Conservation (phyloP, 1,284 basidiomycete species). For the Stygiomarasmius scandens region DNA sequence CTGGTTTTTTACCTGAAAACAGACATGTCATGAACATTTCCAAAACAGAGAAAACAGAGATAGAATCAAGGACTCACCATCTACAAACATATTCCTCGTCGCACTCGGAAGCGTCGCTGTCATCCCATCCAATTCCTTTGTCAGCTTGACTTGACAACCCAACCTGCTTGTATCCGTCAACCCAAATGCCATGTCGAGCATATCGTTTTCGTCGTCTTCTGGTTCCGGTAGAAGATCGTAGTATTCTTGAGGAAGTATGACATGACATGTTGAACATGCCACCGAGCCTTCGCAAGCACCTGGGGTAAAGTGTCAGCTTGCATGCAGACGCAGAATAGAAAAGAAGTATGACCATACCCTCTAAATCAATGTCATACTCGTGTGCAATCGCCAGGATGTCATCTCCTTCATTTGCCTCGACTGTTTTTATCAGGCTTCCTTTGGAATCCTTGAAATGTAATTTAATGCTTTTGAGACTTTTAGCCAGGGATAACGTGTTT, state of each 20-base stretch:
- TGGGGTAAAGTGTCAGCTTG: constrained; percentile 37
- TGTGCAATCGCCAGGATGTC: constrained; percentile 91
- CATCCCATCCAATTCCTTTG: constrained; percentile 85
- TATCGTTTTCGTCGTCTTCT: constrained; percentile 97
- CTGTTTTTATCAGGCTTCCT: constrained; percentile 80
- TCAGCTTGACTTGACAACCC: constrained; percentile 85
- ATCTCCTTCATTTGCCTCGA: constrained; percentile 94
- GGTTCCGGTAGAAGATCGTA: constrained; percentile 91
- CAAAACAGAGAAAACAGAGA: not conserved
- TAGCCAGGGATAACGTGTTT: not conserved
- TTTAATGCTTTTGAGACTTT: constrained; percentile 65
- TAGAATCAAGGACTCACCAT: constrained; percentile 56
- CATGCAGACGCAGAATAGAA: not conserved
- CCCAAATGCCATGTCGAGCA: constrained; percentile 98
- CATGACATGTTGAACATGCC: constrained; percentile 97
- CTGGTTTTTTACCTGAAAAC: constrained; percentile 27
- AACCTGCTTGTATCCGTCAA: constrained; percentile 90
- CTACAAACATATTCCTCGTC: constrained; percentile 97
- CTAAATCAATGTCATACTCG: constrained; percentile 96
- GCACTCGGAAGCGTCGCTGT: constrained; percentile 87
- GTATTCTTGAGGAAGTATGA: constrained; percentile 82
- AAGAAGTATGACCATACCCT: constrained; percentile 60
- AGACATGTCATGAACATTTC: not conserved
- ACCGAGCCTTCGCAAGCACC: constrained; percentile 96
- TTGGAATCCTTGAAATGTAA: constrained; percentile 90